A percentile compares a stretch with the other conserved stretches of the same genome.
These are phyloP conservation scores for Tuber brumale DNA, from an alignment of 495 filamentous ascomycete species.

Conservation along the genomic window DNA sequence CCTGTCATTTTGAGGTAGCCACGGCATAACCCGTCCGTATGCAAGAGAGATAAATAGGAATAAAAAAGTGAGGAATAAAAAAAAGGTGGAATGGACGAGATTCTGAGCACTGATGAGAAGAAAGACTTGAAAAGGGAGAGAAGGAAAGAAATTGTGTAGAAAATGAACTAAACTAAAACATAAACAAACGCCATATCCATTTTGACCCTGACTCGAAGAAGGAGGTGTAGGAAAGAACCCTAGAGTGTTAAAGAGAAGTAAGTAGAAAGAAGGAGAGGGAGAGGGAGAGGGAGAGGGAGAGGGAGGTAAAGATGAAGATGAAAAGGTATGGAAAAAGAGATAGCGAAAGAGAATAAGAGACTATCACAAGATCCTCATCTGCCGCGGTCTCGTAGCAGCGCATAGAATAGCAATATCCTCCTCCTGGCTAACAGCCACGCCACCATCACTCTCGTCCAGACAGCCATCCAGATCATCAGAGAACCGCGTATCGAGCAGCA, in stretches of 20 bases:
- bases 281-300: neutral
- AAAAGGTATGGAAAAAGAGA: slow-evolving; percentile 4
- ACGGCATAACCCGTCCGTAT: neutral
- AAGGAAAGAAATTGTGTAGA: neutral
- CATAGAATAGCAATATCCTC: slow-evolving; percentile 22
- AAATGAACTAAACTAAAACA: neutral
- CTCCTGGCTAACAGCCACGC: slow-evolving; percentile 20
- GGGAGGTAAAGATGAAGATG: neutral
- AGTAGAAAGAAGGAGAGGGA: neutral
- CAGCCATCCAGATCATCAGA: slow-evolving; percentile 30
- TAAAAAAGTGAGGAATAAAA: neutral
- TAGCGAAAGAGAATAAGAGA: neutral
- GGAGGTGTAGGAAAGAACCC: neutral
- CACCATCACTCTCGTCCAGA: slow-evolving; percentile 24
- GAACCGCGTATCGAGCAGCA: slow-evolving; percentile 24
- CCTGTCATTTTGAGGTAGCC: neutral
- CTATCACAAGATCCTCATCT: slow-evolving; percentile 36
- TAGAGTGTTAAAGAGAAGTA: neutral
- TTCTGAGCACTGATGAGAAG: neutral
- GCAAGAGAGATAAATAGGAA: neutral
- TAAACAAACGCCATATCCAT: neutral
- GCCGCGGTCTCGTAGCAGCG: slow-evolving; percentile 29
- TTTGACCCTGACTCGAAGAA: slow-evolving; percentile 1
- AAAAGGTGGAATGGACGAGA: neutral
- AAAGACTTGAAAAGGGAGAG: neutral